These are phyloP conservation scores for Xylariaceae sp. DNA, from an alignment of 2,329 filamentous ascomycete genomes.

Conservation along the genomic window DNA sequence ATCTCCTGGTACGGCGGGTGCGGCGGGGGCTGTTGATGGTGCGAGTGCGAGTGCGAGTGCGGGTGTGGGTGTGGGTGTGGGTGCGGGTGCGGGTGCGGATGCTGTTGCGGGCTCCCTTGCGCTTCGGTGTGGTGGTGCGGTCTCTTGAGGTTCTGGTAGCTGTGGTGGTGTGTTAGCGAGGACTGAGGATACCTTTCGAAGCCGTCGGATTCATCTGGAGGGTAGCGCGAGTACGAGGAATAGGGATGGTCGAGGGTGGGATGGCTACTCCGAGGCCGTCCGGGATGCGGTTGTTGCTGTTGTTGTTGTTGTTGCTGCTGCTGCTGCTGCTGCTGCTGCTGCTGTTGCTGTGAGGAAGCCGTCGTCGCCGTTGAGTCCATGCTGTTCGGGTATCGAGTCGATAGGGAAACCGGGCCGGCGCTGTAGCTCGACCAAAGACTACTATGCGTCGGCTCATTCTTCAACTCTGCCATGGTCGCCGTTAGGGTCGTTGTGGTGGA, in stretches of 20 bases:
- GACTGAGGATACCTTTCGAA: constrained; percentile 50
- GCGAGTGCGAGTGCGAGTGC: constrained; percentile 12
- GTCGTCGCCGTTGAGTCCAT: constrained; percentile 46
- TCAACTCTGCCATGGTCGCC: constrained; percentile 59
- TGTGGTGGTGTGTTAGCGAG: constrained; percentile 45
- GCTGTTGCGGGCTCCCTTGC: constrained; percentile 13
- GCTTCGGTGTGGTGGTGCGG: constrained; percentile 39
- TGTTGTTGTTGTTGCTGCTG: too few species aligned
- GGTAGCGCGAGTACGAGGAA: constrained; percentile 45
- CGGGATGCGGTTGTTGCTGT: constrained; percentile 31
- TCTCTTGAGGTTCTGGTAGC: constrained; percentile 52
- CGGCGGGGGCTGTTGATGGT: constrained; percentile 16
- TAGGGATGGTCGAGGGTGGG: constrained; percentile 48
- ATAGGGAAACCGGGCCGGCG: constrained; percentile 48
- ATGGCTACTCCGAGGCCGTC: constrained; percentile 46
- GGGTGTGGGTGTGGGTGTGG: constrained; percentile 39
- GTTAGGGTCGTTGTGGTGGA: constrained; percentile 56
- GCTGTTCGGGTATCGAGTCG: constrained; percentile 44
- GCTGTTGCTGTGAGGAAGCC: constrained; percentile 33
- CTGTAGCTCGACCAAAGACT: constrained; percentile 54
- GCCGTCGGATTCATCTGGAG: constrained; percentile 48
- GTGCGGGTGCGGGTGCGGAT: too few species aligned
- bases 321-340: too few species aligned
- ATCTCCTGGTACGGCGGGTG: constrained; percentile 54
- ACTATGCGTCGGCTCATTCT: constrained; percentile 52